These are phyloP conservation scores for Coelastrella sp. DNA, from an alignment of 139 green algal species.

Conservation along the genomic window DNA sequence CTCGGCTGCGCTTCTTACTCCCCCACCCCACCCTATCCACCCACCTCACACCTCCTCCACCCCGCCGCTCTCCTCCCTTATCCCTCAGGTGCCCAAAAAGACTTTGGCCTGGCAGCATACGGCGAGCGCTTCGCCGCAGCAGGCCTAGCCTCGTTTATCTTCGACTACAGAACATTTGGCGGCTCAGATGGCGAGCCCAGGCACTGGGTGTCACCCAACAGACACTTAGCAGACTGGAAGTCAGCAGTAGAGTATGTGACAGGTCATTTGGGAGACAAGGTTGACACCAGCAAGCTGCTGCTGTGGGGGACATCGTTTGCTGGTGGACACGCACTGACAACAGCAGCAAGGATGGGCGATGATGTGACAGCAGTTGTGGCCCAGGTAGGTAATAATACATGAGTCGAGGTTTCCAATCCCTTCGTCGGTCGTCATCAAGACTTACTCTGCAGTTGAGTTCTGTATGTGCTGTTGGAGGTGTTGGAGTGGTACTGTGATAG, in stretches of 20 bases:
- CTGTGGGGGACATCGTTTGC: constrained; percentile 41
- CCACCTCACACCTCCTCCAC: too few species aligned
- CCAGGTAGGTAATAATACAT: constrained; percentile 4
- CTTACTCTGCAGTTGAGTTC: too few species aligned
- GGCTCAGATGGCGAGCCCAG: constrained; percentile 56
- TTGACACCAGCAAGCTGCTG: constrained; percentile 15
- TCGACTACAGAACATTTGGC: constrained; percentile 67
- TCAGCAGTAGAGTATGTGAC: constrained; percentile 55
- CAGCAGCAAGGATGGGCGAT: not conserved
- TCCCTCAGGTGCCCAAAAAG: constrained; percentile 52
- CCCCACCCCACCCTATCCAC: too few species aligned
- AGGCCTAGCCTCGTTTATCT: constrained; percentile 61
- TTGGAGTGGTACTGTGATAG: too few species aligned
- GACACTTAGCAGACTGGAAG: constrained; percentile 58
- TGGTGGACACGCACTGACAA: constrained; percentile 31
- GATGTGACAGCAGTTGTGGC: constrained; percentile 39
- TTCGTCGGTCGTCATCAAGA: too few species aligned
- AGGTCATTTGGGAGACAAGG: not conserved
- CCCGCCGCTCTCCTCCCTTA: too few species aligned
- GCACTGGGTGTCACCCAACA: constrained; percentile 51
- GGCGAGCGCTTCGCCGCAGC: constrained; percentile 52
- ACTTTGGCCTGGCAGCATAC: constrained; percentile 64
- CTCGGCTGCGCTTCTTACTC: too few species aligned
- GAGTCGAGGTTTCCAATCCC: too few species aligned
- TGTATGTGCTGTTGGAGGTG: too few species aligned